Base-by-base conservation (phyloP, 1,284 basidiomycete species). In the Blastosporella zonata region DNA sequence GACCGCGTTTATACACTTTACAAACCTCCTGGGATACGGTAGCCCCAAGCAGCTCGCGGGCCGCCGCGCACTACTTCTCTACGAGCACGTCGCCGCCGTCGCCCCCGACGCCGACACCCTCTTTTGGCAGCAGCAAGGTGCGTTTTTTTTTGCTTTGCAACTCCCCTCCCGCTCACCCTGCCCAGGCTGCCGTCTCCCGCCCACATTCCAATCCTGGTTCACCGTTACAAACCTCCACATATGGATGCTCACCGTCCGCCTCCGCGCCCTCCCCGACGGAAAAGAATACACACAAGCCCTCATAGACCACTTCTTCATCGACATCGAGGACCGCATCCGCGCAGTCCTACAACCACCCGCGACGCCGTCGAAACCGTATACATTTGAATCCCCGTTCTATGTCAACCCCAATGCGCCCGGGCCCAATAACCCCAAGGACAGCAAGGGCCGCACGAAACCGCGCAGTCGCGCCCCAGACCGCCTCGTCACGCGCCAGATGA, bases 191-290 rank as follows among this genome's bases (percentile, higher is more conserved):
- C 75, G 78, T 43, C 75, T 99, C 10, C 95, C 96, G 2, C 86
- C 88, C 6, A 97, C 96, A 0, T 97, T 97, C 67, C 95, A 98
- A 65, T 92, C 94, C 4, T 99, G 95, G 91, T 98, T 98, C 72
- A 93, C 93, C 22, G 75, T 98, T 46, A 94, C 93, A 37, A 93
- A 96, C 55, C 76, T 98, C 33, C 95, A 99, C 68, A 75, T 98
- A 47, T 93, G 95, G 84, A 75, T 98, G 50, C 81, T 97, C 41
- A 86, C 87, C 6, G 87, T 91, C 39, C 89, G 96, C 17, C 78
- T 98, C 21, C 89, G 96, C 10, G 84, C 91, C 0, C 81, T 99
- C 5, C 89, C 90, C 1, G 60, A 75, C 2, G 88, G 87, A 18
- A 69, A 72, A 55, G 66, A 79, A 55, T 84, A 87, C 70, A 70